Evolutionary conservation across 176 grass and related monocot genomes (phyloP), one percentile per base, ranked within the genome.

Genomic region (Alloteropsis semialata): DNA sequence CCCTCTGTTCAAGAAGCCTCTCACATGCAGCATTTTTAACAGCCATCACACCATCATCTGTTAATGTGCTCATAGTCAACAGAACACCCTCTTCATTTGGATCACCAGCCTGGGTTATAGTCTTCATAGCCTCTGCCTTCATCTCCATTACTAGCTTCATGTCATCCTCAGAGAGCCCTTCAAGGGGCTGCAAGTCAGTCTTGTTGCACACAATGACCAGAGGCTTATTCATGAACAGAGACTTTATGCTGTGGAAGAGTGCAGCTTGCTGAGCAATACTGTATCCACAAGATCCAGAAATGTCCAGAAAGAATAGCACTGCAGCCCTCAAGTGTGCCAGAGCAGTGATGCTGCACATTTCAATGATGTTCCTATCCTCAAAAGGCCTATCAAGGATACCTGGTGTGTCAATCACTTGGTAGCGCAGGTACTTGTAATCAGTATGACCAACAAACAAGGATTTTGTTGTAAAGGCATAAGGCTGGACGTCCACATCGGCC

Each of bases 401-500:
- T 25, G 93, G 93, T 56, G 93, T 95, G 85, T 95, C 93, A 6
- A 95, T 92, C 51, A 95, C 93, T 68, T 95, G 93, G 82, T 95
- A 95, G 10, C 87, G 81, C 37, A 95, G 82, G 51, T 92, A 95
- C 72, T 92, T 95, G 74, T 95, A 95, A 88, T 95, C 93, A 10
- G 93, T 91, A 81, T 95, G 93, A 41, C 93, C 93, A 66, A 95
- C 77, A 71, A 89, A 85, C 36, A 89, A 27, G 16, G 87, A 89
- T 41, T 89, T 89, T 63, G 87, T 89, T 81, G 87, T 89, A 24
- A 89, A 89, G 69, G 87, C 87, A 85, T 89, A 89, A 44, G 87
- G 87, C 77, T 89, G 92, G 54, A 94, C 92, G 13, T 94, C 92
- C 22, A 94, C 92, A 82, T 94, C 92, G 42, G 92, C 92, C 60